Conservation (phyloP, 495 filamentous ascomycete species). For the Tuber aestivum region DNA sequence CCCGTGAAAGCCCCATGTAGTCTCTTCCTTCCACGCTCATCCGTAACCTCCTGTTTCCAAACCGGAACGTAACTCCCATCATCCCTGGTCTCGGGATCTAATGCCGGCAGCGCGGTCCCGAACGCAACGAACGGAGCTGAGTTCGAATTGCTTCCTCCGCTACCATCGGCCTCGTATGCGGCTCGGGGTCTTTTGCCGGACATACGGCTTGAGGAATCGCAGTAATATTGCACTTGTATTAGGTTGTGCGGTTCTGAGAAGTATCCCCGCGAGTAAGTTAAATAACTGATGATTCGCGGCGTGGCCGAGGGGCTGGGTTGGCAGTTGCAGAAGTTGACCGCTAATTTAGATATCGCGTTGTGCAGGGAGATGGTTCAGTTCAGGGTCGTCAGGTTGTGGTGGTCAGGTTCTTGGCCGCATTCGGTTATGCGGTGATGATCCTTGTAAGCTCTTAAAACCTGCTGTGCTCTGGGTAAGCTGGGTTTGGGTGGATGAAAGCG, state of each 20-base stretch:
- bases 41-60: constrained; percentile 96
- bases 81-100: constrained; percentile 72
- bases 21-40: constrained; percentile 85
- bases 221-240: background rate
- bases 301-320: background rate
- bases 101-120: constrained; percentile 77
- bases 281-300: background rate
- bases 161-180: constrained; percentile 67
- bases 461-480: no score
- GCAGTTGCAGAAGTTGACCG: background rate
- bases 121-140: constrained; percentile 76
- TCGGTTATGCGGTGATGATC: no score
- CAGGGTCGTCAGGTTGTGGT: background rate
- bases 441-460: no score
- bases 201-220: constrained; percentile 48
- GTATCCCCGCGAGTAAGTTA: background rate
- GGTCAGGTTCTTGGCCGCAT: background rate
- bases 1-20: constrained; percentile 96
- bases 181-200: constrained; percentile 73
- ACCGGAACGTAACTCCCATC: constrained; percentile 90
- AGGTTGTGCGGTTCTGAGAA: constrained; percentile 5
- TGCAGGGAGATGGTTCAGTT: background rate
- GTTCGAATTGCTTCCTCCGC: constrained; percentile 49
- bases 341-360: no score
- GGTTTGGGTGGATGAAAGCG: no score